Evolutionary conservation across 1,284 basidiomycete species (phyloP), one percentile per base, ranked within the genome.

Genomic region (Malassezia slooffiae): DNA sequence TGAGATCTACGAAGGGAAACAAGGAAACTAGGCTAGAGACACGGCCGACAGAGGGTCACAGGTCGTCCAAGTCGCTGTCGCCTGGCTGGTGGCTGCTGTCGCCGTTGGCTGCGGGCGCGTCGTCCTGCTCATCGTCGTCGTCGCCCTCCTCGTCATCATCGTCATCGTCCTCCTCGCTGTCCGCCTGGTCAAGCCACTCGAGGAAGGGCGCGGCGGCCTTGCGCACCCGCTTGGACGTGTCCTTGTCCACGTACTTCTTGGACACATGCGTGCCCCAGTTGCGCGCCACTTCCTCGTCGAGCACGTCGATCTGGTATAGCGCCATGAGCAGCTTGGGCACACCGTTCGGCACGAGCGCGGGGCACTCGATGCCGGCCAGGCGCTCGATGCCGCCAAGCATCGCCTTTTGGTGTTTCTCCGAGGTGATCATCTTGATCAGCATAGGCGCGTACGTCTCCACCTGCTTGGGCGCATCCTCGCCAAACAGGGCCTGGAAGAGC

Each of bases 211-310:
- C 87, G 54, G 87, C 87, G 17, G 85, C 87, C 75, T 91, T 89
- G 58, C 91, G 78, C 43, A 97, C 89, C 72, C 81, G 89, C 79
- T 96, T 97, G 71, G 83, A 85, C 31, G 78, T 83, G 21, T 96
- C 89, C 74, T 86, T 89, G 73, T 91, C 85, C 45, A 91, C 87
- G 70, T 93, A 96, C 76, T 97, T 67, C 76, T 87, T 93, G 73
- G 83, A 86, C 60, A 93, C 88, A 65, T 96, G 91, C 5, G 86
- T 95, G 23, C 89, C 90, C 90, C 90, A 97, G 57, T 89, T 80
- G 38, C 77, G 80, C 52, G 89, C 76, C 13, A 93, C 77, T 22
- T 88, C 88, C 71, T 99, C 91, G 15, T 95, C 89, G 34, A 99
- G 74, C 16, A 95, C 75, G 60, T 97, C 91, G 36, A 76, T 78